Percentiles rank a stretch among this genome's conserved stretches.
These are phyloP conservation scores for Coniella lustricola DNA, from an alignment of 2,329 filamentous ascomycete genomes.

Conservation along the genomic window DNA sequence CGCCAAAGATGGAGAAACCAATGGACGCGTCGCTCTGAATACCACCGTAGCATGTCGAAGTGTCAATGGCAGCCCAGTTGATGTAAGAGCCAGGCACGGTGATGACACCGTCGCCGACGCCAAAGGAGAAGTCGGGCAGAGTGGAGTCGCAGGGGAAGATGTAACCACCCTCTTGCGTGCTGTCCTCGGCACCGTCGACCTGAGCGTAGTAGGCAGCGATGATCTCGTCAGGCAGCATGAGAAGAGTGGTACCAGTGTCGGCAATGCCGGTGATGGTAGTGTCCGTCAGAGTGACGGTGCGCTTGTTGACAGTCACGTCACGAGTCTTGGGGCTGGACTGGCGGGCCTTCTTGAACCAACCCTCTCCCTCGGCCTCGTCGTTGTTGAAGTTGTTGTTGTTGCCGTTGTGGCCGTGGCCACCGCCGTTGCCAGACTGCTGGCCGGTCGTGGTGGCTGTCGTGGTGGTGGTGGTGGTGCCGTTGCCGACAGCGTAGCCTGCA, in stretches of 20 bases:
- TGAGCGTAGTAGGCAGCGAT: constrained; percentile 37
- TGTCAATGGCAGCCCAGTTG: constrained; percentile 25
- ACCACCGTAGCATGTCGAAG: constrained; percentile 26
- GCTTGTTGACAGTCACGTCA: neutral
- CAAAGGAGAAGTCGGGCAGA: constrained; percentile 37
- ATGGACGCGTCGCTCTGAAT: constrained; percentile 25
- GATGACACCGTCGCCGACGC: constrained; percentile 33
- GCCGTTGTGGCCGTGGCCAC: neutral
- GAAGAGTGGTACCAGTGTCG: constrained; percentile 44
- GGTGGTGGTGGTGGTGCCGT: constrained; percentile 14
- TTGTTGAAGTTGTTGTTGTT: neutral
- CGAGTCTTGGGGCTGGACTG: neutral
- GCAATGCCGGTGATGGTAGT: constrained; percentile 30
- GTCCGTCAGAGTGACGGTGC: constrained; percentile 21
- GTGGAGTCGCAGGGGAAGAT: constrained; percentile 37
- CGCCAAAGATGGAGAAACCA: constrained; percentile 24
- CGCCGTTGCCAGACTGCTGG: neutral
- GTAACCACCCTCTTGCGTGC: constrained; percentile 29
- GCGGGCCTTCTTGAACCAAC: constrained; percentile 1
- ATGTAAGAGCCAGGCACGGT: constrained; percentile 36
- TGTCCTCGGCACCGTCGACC: constrained; percentile 30
- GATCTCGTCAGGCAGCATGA: constrained; percentile 37
- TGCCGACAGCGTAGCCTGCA: constrained; percentile 25
- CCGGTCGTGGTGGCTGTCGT: neutral
- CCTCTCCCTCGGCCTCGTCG: neutral